Evolutionary conservation across 164 flowering plant species (phyloP).

Genomic region (Tetrastigma voinierianum): DNA sequence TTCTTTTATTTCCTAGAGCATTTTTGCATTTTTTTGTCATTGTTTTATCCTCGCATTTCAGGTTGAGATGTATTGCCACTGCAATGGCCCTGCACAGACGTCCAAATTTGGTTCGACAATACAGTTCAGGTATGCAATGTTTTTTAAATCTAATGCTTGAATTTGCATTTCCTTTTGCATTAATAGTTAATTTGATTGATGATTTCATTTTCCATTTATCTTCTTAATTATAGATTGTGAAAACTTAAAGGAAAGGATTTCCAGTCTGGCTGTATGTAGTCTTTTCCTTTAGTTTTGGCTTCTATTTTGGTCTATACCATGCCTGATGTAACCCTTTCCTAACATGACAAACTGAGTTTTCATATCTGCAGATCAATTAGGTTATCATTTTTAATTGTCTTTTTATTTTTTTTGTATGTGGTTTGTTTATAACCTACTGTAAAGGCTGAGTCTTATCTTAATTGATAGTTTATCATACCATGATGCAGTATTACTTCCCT

Average conservation of each 20-base stretch:
- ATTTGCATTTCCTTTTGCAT: not conserved
- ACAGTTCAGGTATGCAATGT: conserved; percentile 44
- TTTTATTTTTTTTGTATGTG: not conserved
- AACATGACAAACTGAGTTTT: not conserved
- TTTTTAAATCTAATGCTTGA: not conserved
- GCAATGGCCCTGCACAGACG: conserved; percentile 64
- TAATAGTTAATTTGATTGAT: not conserved
- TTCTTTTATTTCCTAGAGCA: not conserved
- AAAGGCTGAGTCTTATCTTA: too few relatives aligned
- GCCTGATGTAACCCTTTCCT: not conserved
- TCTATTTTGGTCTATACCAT: not conserved
- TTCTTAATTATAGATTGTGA: not conserved
- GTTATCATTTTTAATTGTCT: not conserved
- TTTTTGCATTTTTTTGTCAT: not conserved
- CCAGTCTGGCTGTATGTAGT: not conserved
- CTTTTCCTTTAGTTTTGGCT: conserved; percentile 1
- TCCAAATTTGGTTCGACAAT: conserved; percentile 51
- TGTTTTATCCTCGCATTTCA: conserved; percentile 18
- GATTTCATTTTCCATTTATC: not conserved
- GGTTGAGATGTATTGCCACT: conserved; percentile 95
- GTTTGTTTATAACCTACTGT: not conserved
- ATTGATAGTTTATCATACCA: too few relatives aligned
- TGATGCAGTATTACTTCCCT: too few relatives aligned
- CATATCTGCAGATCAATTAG: not conserved
- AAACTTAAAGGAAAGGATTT: not conserved